phyloP scores from a whole-genome alignment of 306 rosid species.

The Acacia crassicarpa region DNA sequence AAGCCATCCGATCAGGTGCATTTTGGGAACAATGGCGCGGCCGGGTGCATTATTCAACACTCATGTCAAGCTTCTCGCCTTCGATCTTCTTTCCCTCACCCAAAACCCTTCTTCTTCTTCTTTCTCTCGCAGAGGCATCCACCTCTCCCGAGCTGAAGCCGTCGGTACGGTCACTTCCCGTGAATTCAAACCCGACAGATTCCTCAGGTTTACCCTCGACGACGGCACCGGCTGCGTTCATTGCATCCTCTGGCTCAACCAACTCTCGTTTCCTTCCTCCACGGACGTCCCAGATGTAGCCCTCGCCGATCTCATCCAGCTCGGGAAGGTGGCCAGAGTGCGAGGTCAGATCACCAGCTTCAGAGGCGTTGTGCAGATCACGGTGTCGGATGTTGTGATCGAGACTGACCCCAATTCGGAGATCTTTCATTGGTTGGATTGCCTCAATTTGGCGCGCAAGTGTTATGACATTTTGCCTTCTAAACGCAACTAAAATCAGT shows the following conservation, averaged over 20 bases:
- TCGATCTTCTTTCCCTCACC: slow-evolving; percentile 62
- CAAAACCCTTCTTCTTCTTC: slow-evolving; percentile 36
- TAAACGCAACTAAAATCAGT: neutral
- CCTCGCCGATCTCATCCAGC: slow-evolving; percentile 34
- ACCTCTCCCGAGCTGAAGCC: slow-evolving; percentile 52
- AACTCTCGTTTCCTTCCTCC: slow-evolving; percentile 35
- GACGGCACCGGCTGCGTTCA: slow-evolving; percentile 70
- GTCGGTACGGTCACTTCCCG: slow-evolving; percentile 60
- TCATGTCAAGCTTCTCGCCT: slow-evolving; percentile 70
- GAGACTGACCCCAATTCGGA: slow-evolving; percentile 81
- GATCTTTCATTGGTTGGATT: slow-evolving; percentile 72
- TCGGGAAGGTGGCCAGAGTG: slow-evolving; percentile 63
- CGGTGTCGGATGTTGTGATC: slow-evolving; percentile 63
- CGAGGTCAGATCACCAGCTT: slow-evolving; percentile 59
- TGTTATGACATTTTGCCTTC: slow-evolving; percentile 46
- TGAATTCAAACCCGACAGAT: slow-evolving; percentile 49
- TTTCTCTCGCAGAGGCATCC: slow-evolving; percentile 51
- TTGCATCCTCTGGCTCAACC: slow-evolving; percentile 89
- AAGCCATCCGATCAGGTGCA: too few species aligned
- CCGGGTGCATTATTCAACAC: slow-evolving; percentile 41
- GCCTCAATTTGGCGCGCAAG: slow-evolving; percentile 60
- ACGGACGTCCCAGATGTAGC: slow-evolving; percentile 46
- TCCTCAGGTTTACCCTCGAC: slow-evolving; percentile 62
- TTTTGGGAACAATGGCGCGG: neutral
- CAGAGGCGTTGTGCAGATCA: slow-evolving; percentile 61